Base-by-base conservation (phyloP, 805 yeast species). In the Candida adriatica region DNA sequence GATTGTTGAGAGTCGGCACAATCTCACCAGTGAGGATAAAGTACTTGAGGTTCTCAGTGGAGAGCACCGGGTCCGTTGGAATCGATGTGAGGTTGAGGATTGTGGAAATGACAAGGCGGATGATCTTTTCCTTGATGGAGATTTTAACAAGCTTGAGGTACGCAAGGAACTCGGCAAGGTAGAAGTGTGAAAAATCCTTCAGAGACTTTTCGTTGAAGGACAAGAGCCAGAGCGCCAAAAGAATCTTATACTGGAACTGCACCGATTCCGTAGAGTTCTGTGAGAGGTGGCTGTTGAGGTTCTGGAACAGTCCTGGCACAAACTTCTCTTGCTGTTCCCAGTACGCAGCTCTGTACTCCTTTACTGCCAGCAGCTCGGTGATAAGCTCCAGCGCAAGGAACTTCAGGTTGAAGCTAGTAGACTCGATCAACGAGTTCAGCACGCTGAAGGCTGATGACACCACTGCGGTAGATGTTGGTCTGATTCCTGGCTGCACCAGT, bases 41-140 rank as follows among this genome's bases (percentile, higher is more conserved):
- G 31, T 80, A 72, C 46, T 88, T 80, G 40, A 84, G 64, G 26
- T 70, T 66, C 39, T 58, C 67, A 54, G 63, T 61, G 65, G 43
- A 55, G 63, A 29, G 53, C 38, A 43, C 26, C 45, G 44, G 10
- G 41, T 55, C 42, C 40, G 52, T 51, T 46, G 60, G 44, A 46
- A 49, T 46, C 6, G 61, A 51, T 30, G 79, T 62, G 30, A 81
- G 64, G 49, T 82, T 82, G 48, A 74, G 61, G 42, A 88, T 62
- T 24, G 81, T 74, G 2, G 94, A 78, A 17, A 87, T 67, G n/a
- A 92, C 69, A 26, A 92, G 65, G 53, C 98, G 71, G 19, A 86
- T 82, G 34, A 92, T 75, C 63, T 92, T 92, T 60, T 88, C 94
- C 64, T 92, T 92, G 44, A 90, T 83, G 2, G 96, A 84, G 36